Evolutionary conservation across 352 stramenopile species (phyloP).

Genomic region (Pythium aquatile): DNA sequence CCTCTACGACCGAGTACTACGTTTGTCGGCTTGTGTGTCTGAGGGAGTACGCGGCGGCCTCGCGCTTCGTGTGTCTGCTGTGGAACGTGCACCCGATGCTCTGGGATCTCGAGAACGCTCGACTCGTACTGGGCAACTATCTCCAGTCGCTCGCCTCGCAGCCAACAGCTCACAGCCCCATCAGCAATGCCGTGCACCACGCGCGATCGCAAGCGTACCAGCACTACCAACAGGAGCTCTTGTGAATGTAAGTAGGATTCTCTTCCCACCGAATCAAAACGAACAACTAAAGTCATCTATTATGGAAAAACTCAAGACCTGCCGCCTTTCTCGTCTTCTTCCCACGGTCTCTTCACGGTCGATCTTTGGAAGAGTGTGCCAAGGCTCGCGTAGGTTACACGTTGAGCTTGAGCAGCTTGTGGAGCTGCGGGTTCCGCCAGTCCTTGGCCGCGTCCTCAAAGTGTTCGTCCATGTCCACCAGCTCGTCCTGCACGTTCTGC

Average conservation of each 20-base stretch:
- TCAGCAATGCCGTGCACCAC: slow-evolving; percentile 1
- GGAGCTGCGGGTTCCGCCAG: slow-evolving; percentile 72
- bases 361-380: background rate
- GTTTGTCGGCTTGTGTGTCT: slow-evolving; percentile 59
- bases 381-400: slow-evolving; percentile 40
- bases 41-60: slow-evolving; percentile 45
- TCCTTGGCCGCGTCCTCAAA: slow-evolving; percentile 69
- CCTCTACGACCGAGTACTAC: slow-evolving; percentile 57
- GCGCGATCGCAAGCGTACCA: slow-evolving; percentile 13
- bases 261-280: background rate
- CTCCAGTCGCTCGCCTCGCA: slow-evolving; percentile 34
- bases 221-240: slow-evolving; percentile 21
- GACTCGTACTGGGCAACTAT: slow-evolving; percentile 55
- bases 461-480: slow-evolving; percentile 81
- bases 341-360: background rate
- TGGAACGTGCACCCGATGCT: slow-evolving; percentile 61
- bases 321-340: background rate
- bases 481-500: slow-evolving; percentile 42
- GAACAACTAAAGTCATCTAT: slow-evolving; percentile 7
- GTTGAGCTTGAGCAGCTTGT: slow-evolving; percentile 71
- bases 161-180: background rate
- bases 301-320: background rate
- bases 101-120: slow-evolving; percentile 67
- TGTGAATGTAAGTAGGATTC: slow-evolving; percentile 2
- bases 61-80: slow-evolving; percentile 50